Percentiles rank a stretch among this genome's conserved stretches.
These are phyloP conservation scores for Striga asiatica DNA, from an alignment of 257 asterid species.

Conservation along the genomic window DNA sequence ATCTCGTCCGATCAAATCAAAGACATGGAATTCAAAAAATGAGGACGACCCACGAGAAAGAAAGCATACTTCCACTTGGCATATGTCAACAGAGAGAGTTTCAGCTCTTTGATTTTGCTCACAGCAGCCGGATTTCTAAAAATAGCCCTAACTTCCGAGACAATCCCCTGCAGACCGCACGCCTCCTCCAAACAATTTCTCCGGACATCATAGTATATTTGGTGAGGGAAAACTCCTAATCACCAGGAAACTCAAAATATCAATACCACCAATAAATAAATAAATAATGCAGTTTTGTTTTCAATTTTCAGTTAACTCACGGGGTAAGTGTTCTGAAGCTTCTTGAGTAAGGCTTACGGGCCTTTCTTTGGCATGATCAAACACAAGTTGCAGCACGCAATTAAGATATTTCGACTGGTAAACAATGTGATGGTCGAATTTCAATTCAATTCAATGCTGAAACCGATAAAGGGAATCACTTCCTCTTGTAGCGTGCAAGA, in stretches of 20 bases:
- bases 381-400: slow-evolving; percentile 35
- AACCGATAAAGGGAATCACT: slow-evolving; percentile 64
- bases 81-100: slow-evolving; percentile 64
- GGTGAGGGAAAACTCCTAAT: slow-evolving; percentile 74
- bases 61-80: slow-evolving; percentile 88
- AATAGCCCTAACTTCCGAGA: slow-evolving; percentile 67
- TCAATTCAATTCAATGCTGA: slow-evolving; percentile 84
- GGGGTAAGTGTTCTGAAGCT: slow-evolving; percentile 62
- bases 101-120: slow-evolving; percentile 57
- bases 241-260: background rate
- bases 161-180: slow-evolving; percentile 88
- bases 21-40: no score
- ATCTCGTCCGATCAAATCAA: no score
- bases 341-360: slow-evolving; percentile 48
- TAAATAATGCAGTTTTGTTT: no score
- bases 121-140: slow-evolving; percentile 77
- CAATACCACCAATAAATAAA: no score
- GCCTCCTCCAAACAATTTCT: slow-evolving; percentile 89
- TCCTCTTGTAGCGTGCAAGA: slow-evolving; percentile 77
- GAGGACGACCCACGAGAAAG: no score
- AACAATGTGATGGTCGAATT: slow-evolving; percentile 58
- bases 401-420: slow-evolving; percentile 46
- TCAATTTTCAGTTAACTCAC: no score
- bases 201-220: slow-evolving; percentile 54
- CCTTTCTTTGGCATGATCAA: slow-evolving; percentile 52